Conservation (phyloP, 1,284 basidiomycete genomes). For the Kalmanozyma brasiliensis region DNA sequence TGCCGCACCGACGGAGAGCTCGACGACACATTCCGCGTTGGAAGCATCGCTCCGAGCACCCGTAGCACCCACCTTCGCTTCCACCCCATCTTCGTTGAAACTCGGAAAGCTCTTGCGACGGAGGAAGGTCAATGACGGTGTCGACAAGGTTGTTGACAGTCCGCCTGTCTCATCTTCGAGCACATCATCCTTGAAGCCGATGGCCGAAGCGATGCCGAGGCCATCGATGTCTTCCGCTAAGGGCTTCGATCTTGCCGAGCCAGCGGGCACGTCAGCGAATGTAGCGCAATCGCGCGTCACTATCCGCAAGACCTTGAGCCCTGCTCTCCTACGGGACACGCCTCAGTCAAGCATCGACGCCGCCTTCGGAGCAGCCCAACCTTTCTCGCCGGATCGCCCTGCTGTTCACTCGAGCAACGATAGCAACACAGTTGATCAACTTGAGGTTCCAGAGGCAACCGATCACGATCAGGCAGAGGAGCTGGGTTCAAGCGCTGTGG, state of each 20-base stretch:
- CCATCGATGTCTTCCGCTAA: constrained; percentile 36
- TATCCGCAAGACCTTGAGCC: constrained; percentile 45
- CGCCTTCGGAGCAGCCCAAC: background rate
- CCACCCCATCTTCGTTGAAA: constrained; percentile 12
- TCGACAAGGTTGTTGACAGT: constrained; percentile 1
- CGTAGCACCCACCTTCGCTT: constrained; percentile 15
- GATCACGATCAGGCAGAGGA: constrained; percentile 14
- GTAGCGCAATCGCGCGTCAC: constrained; percentile 26
- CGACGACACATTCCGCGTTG: constrained; percentile 20
- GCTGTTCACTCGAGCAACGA: too few relatives aligned
- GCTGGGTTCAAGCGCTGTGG: background rate
- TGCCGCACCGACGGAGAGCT: constrained; percentile 7
- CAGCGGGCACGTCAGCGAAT: background rate
- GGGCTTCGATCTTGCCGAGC: constrained; percentile 16
- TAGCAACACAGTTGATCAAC: too few relatives aligned
- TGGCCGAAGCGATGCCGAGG: constrained; percentile 18
- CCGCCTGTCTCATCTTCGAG: constrained; percentile 4
- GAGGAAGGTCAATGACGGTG: constrained; percentile 21
- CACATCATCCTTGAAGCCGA: constrained; percentile 1
- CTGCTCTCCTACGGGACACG: constrained; percentile 33
- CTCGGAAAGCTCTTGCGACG: constrained; percentile 26
- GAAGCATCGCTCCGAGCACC: constrained; percentile 26
- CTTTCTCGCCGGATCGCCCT: constrained; percentile 1
- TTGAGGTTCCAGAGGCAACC: background rate
- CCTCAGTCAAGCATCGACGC: constrained; percentile 14